Base-by-base conservation (phyloP, 164 flowering plant species). In the Chloranthus sessilifolius region DNA sequence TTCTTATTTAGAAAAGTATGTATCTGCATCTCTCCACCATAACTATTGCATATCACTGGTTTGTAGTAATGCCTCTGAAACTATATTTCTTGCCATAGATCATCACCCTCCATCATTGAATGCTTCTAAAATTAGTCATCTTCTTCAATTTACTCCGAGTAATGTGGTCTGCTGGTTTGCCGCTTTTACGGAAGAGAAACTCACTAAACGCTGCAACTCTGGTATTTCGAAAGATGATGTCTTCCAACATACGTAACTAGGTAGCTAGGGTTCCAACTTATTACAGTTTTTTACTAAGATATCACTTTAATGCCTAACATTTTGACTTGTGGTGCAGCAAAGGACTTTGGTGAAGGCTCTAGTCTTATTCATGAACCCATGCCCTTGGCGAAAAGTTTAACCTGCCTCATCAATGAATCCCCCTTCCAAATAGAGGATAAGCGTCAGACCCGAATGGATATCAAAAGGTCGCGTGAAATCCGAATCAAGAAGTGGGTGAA, bases 401-500 rank as follows among this genome's bases (percentile, higher is more conserved):
- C 96, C 2, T 76, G 44, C 63, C 52, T 91, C 25, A 67, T 83
- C 52, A 85, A 80, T 35, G 90, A 88, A 64, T 65, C 84, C 40
- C 59, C 62, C 34, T 21, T 21, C 45, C 49, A 43, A 21, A 55
- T 60, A 7, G 57, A 71, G 53, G 67, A 41, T 57, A 74, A 21
- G 52, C 61, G 67, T 14, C 62, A 34, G 58, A 71, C 71, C 16
- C 66, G 87, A 39, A 60, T 76, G 63, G 89, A 84, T 64, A 69
- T 71, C 26, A 84, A 80, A 69, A 69, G 85, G 61, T 62, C 64
- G 21, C 60, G 76, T 53, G 95, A 81, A 62, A 59, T 70, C 29
- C 83, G 78, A 8, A 70, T 92, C 27, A 92, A 92, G 79, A 82
- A 82, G 77, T 79, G 76, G 69, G 96, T 88, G 43, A 92, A 86